Conservation (phyloP, 192 early-diverging fungal species). For the Dissophora ornata region DNA sequence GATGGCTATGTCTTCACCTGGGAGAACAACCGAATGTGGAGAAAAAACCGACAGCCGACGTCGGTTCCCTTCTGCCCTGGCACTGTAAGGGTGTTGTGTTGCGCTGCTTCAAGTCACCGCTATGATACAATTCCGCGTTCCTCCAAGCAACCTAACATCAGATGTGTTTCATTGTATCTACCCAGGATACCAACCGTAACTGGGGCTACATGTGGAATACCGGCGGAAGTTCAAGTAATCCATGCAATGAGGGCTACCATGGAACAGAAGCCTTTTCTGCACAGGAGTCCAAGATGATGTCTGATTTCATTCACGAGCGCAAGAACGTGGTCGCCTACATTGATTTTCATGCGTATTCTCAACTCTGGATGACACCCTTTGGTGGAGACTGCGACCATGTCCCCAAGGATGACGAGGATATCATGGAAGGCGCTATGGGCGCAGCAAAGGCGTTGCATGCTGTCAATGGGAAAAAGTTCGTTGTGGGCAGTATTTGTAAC, state of each 20-base stretch:
- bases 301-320: conserved; percentile 44
- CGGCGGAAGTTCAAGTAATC: conserved; percentile 39
- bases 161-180: background rate
- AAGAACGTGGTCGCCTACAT: conserved; percentile 49
- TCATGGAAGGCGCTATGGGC: conserved; percentile 48
- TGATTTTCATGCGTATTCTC: conserved; percentile 61
- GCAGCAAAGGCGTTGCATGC: conserved; percentile 49
- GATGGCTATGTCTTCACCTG: conserved; percentile 60
- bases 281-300: conserved; percentile 52
- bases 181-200: conserved; percentile 45
- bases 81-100: no score
- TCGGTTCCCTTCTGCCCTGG: conserved; percentile 40
- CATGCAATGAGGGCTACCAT: conserved; percentile 57
- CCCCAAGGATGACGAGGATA: conserved; percentile 52
- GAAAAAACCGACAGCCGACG: conserved; percentile 61
- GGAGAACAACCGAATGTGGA: conserved; percentile 58
- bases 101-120: no score
- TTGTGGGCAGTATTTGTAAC: conserved; percentile 55
- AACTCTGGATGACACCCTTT: conserved; percentile 66
- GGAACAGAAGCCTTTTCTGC: conserved; percentile 55
- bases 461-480: conserved; percentile 54
- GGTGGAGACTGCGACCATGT: conserved; percentile 48
- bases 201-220: conserved; percentile 54
- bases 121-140: background rate
- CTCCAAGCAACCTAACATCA: background rate